Evolutionary conservation across 2,329 filamentous ascomycete genomes (phyloP).

Genomic region (Aphanoascus verrucosus): DNA sequence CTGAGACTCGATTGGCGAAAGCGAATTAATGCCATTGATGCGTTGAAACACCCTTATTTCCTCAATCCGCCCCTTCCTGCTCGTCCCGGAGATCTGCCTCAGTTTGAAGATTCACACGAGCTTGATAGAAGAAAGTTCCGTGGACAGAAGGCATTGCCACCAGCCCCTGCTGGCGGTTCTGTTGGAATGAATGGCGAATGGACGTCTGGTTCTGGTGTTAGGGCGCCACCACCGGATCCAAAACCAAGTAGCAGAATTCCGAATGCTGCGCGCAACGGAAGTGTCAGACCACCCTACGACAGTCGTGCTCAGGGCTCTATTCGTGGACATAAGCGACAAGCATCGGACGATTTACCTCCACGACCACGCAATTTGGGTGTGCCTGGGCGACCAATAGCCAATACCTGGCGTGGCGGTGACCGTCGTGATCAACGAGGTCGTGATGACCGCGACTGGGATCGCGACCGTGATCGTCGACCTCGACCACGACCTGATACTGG

Average conservation of each 20-base stretch:
- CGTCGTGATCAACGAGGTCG: constrained; percentile 23
- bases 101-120: constrained; percentile 90
- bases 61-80: constrained; percentile 66
- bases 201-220: constrained; percentile 27
- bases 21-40: constrained; percentile 87
- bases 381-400: constrained; percentile 20
- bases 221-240: constrained; percentile 22
- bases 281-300: constrained; percentile 23
- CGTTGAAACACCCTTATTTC: constrained; percentile 87
- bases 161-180: constrained; percentile 81
- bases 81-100: constrained; percentile 74
- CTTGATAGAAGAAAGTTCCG: constrained; percentile 87
- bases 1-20: constrained; percentile 80
- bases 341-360: constrained; percentile 17
- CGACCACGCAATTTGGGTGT: not conserved
- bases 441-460: not conserved
- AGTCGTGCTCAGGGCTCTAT: constrained; percentile 18
- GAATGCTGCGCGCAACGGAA: constrained; percentile 24
- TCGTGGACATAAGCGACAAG: constrained; percentile 17
- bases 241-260: constrained; percentile 28
- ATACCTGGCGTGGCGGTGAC: constrained; percentile 21
- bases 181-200: constrained; percentile 62
- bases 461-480: not conserved
- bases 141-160: constrained; percentile 75
- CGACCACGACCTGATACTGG: not conserved